A percentile compares a stretch with the other conserved stretches of the same genome.
Conservation (phyloP, 2,329 filamentous ascomycete genomes). For the Penicillium griseofulvum region DNA sequence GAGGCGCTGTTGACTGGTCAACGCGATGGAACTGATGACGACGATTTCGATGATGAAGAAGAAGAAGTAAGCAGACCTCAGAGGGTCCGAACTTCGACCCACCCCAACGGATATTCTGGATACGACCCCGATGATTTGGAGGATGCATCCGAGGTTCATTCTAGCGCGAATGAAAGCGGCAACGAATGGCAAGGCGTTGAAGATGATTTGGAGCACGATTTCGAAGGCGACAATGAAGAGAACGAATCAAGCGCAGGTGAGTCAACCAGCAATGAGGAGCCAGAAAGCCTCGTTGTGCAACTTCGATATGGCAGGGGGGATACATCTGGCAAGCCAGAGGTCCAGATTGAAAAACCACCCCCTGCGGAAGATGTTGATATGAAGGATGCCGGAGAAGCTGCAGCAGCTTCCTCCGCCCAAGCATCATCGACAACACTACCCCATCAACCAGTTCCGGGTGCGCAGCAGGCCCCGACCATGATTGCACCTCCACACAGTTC, state of each 20-base stretch:
- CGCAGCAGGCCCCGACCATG: not conserved
- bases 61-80: slow-evolving; percentile 40
- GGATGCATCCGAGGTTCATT: slow-evolving; percentile 61
- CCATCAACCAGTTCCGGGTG: not conserved
- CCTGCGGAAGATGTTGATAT: slow-evolving; percentile 14
- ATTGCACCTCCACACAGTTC: not conserved
- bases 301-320: slow-evolving; percentile 50
- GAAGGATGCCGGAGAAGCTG: slow-evolving; percentile 10
- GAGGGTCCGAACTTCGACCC: slow-evolving; percentile 33
- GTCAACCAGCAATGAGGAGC: slow-evolving; percentile 51
- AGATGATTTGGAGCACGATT: slow-evolving; percentile 68
- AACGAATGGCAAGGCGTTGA: slow-evolving; percentile 74
- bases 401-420: not conserved
- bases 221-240: slow-evolving; percentile 53
- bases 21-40: slow-evolving; percentile 42
- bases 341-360: slow-evolving; percentile 20
- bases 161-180: slow-evolving; percentile 55
- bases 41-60: slow-evolving; percentile 39
- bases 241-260: slow-evolving; percentile 42
- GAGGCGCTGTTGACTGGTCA: slow-evolving; percentile 57
- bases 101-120: slow-evolving; percentile 44
- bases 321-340: slow-evolving; percentile 15
- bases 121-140: slow-evolving; percentile 64
- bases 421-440: not conserved
- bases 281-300: slow-evolving; percentile 71